phyloP scores from a whole-genome alignment of 2,329 filamentous ascomycete species.

The Ambrosiella beaveri region DNA sequence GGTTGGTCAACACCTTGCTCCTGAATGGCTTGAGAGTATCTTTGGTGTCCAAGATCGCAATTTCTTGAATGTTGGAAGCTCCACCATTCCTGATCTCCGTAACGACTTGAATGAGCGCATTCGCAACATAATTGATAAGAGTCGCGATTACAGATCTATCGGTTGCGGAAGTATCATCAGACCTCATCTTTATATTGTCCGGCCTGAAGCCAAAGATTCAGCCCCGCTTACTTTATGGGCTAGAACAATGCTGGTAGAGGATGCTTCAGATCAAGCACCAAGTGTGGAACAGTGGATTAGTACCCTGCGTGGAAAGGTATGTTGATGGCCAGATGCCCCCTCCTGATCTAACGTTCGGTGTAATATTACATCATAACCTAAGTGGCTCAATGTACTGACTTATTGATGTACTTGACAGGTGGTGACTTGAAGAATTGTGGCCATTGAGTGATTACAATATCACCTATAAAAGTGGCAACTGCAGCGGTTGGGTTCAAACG shows the following conservation, averaged over 20 bases:
- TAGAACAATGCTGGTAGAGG: constrained; percentile 86
- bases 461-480: too few species aligned
- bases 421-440: not conserved
- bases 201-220: constrained; percentile 53
- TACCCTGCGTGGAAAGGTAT: constrained; percentile 81
- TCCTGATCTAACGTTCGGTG: too few species aligned
- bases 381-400: too few species aligned
- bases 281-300: constrained; percentile 91
- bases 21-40: constrained; percentile 73
- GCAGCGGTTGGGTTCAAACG: too few species aligned
- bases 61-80: constrained; percentile 82
- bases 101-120: constrained; percentile 95
- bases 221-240: constrained; percentile 95
- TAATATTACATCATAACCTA: too few species aligned
- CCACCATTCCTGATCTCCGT: constrained; percentile 68
- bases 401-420: not conserved
- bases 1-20: constrained; percentile 84
- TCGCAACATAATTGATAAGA: constrained; percentile 80
- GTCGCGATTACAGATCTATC: constrained; percentile 66
- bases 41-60: constrained; percentile 75
- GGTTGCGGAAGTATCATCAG: constrained; percentile 87
- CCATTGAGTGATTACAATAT: too few species aligned
- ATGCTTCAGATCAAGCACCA: constrained; percentile 83
- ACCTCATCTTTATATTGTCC: constrained; percentile 81
- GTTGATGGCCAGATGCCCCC: not conserved